Base-by-base conservation (phyloP, 768 basidiomycete genomes). In the Lactarius vividus region DNA sequence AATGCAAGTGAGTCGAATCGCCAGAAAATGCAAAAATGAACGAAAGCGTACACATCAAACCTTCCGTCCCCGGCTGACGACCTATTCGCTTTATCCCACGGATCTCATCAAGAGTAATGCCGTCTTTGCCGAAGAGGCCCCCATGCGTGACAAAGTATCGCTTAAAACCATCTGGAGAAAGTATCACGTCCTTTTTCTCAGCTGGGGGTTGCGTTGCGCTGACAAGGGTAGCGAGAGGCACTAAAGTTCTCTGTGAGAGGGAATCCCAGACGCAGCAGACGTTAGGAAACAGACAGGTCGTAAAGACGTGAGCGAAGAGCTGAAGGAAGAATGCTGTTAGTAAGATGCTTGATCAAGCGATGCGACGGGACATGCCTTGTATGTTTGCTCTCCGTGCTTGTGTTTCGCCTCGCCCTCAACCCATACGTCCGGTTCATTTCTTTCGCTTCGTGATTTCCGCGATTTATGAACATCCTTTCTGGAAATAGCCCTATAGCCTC, bases 371-470 rank as follows among this genome's bases (percentile, higher is more conserved):
- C 73, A 59, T 29, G 88, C 92, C 84, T 94, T 95, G 80, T 96
- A 98, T 0, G 93, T 89, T 75, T 94, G 88, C 73, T 97, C 95
- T 33, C 95, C 95, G 71, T 96, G 94, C 75, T 99, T 98, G 73
- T 96, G 91, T 73, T 96, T 96, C 35, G 88, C 91, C 79, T 99
- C 97, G 46, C 96, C 95, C 76, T 96, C 94, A 72, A 96, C 1
- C 94, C 94, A 75, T 96, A 95, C 26, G 88, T 85, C 57, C 89
- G 80, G 77, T 99, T 99, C 97, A 99, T 98, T 55, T 98, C 95
- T 75, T 92, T 92, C 66, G 94, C 88, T 78, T 96, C 94, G 73
- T 98, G 96, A 78, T 98, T 98, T 20, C 96, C 96, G 69, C 96
- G 86, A 75, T 99, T 98, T 74, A 99, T 85, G 76, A 84, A 96